Evolutionary conservation across 192 early-diverging fungal genomes (phyloP).

Genomic region (Mortierella antarctica): DNA sequence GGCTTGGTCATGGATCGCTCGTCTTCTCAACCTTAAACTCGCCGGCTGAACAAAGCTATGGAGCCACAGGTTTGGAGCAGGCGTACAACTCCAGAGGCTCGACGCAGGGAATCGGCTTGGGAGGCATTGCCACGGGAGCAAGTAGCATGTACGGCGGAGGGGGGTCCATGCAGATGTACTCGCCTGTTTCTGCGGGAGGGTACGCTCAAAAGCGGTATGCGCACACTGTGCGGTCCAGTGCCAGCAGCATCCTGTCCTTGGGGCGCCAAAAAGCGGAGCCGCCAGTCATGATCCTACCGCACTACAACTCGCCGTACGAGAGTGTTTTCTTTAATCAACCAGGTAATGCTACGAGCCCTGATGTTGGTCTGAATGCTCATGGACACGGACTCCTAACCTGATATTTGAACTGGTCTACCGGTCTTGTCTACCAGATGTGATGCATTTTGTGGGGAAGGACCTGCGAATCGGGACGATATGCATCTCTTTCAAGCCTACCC

Average conservation of each 20-base stretch:
- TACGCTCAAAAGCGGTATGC: slow-evolving; percentile 7
- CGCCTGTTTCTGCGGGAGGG: slow-evolving; percentile 4
- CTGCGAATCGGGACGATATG: slow-evolving; percentile 35
- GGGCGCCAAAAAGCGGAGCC: slow-evolving; percentile 17
- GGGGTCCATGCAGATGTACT: background rate
- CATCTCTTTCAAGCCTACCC: slow-evolving; percentile 13
- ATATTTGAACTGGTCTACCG: too few species aligned
- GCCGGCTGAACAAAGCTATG: background rate
- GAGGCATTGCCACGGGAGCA: background rate
- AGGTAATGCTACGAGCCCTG: background rate
- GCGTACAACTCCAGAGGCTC: background rate
- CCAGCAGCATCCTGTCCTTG: slow-evolving; percentile 26
- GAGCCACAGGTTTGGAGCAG: too few species aligned
- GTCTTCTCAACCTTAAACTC: slow-evolving; percentile 15
- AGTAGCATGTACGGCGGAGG: slow-evolving; percentile 9
- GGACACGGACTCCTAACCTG: too few species aligned
- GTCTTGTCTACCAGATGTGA: slow-evolving; percentile 1
- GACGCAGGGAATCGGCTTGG: background rate
- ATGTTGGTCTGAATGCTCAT: too few species aligned
- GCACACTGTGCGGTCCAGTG: slow-evolving; percentile 23
- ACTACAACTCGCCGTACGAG: slow-evolving; percentile 48
- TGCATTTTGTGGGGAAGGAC: slow-evolving; percentile 34
- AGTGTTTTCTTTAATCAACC: slow-evolving; percentile 25
- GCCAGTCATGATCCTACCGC: slow-evolving; percentile 33
- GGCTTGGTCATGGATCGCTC: slow-evolving; percentile 17